Evolutionary conservation across 2,329 filamentous ascomycete genomes (phyloP).

Genomic region (Waltergamsia citrina): DNA sequence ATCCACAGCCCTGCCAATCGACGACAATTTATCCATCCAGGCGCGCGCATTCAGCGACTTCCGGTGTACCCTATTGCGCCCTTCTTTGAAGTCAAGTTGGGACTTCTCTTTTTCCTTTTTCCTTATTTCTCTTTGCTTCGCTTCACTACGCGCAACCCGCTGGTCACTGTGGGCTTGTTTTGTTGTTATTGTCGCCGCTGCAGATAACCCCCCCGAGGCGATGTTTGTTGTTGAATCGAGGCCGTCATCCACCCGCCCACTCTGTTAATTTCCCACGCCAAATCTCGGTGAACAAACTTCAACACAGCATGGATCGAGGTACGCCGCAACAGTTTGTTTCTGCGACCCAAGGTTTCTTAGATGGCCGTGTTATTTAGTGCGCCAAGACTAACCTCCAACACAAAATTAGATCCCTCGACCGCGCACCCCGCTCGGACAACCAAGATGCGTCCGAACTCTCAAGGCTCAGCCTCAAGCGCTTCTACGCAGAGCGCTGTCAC

Average conservation of each 20-base stretch:
- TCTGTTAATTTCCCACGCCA: no score
- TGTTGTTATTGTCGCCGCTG: conserved; percentile 14
- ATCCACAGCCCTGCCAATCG: conserved; percentile 8
- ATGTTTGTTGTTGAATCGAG: conserved; percentile 26
- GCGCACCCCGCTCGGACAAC: background rate
- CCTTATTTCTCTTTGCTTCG: background rate
- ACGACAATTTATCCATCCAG: background rate
- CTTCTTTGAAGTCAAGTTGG: no score
- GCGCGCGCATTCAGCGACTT: background rate
- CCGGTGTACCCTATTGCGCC: no score
- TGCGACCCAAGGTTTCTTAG: no score
- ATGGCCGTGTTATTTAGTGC: no score
- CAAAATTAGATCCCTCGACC: background rate
- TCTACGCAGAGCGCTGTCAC: conserved; percentile 45
- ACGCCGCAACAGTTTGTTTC: background rate
- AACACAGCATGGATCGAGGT: background rate
- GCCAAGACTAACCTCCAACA: no score
- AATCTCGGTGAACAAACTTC: background rate
- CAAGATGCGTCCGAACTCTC: conserved; percentile 41
- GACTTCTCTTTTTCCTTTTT: no score
- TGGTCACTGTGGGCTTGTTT: background rate
- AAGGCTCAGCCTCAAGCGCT: conserved; percentile 46
- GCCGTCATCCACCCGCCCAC: no score
- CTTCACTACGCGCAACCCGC: background rate
- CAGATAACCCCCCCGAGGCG: conserved; percentile 15